Evolutionary conservation across 768 basidiomycete species (phyloP), one percentile per base, ranked within the genome.

Genomic region (Nevesoporus exiguus): DNA sequence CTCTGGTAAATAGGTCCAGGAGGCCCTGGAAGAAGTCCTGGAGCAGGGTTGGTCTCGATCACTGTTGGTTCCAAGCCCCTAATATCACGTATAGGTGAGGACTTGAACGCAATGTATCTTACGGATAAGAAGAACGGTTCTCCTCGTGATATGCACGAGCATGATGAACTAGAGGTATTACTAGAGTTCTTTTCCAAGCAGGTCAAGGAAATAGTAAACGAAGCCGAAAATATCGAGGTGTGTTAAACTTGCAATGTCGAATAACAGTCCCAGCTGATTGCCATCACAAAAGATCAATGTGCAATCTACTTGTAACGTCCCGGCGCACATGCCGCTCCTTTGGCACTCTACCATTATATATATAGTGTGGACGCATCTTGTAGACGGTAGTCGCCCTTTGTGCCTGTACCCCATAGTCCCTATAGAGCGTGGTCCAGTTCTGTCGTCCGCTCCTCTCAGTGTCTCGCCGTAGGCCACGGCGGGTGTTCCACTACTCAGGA

Each of bases 171-270:
- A 1, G 96, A 98, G 66, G 79, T 95, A 11, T 75, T 98, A 19
- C 74, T 98, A n/a, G 96, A 98, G 67, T 90, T 89, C 9, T 97
- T 97, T 70, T 82, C 88, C 27, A 98, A 98, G 69, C 96, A 98
- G 69, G 93, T 96, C 0, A 94, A 97, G 69, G 94, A 97, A 75
- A 90, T 97, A 48, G 93, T 94, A 5, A 94, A 88, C 58, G 94
- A 98, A 71, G 87, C 91, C 5, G 90, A 92, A 67, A 92, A 80
- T 55, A 93, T 87, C 5, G 84, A 92, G 66, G 91, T 90, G 63
- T 51, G 76, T 67, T 30, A 2, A n/a, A 19, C 19, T 22, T 27
- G 11, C 33, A 36, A 31, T n/a, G 19, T 31, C 21, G 4, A n/a
- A 31, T 47, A 7, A 0, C 33, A 36, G 17, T 43, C 19, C 19